Percentiles rank a stretch among this genome's conserved stretches.
Conservation (phyloP, 805 yeast species). For the Yamadazyma olivae region DNA sequence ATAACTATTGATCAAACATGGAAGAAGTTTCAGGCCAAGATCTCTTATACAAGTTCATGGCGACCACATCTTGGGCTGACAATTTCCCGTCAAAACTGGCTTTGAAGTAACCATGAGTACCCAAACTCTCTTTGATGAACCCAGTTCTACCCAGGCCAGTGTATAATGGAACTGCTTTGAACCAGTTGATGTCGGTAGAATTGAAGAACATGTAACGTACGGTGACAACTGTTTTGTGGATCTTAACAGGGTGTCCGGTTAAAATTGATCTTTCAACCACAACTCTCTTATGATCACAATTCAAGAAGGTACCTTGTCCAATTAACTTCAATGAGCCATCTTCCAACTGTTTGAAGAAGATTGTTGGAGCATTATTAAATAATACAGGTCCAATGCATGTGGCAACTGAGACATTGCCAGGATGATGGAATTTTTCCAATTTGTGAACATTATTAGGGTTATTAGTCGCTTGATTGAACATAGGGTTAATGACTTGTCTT, state of each 20-base stretch:
- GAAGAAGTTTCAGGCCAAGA: conserved; percentile 72
- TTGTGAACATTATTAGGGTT: conserved; percentile 85
- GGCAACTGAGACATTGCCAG: conserved; percentile 67
- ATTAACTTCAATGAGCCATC: conserved; percentile 61
- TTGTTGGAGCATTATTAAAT: conserved; percentile 80
- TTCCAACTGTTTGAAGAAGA: conserved; percentile 64
- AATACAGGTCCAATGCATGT: conserved; percentile 85
- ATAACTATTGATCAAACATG: not conserved
- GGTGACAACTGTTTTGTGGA: conserved; percentile 89
- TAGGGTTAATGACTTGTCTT: conserved; percentile 76
- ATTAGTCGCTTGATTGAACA: conserved; percentile 75
- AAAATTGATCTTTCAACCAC: conserved; percentile 84
- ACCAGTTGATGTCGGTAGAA: conserved; percentile 82
- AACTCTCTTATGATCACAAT: conserved; percentile 80
- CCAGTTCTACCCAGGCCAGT: conserved; percentile 94
- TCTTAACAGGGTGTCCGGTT: conserved; percentile 94
- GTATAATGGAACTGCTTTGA: conserved; percentile 87
- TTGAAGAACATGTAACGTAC: conserved; percentile 97
- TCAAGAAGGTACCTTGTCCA: conserved; percentile 88
- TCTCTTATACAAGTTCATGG: conserved; percentile 90
- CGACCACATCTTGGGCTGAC: conserved; percentile 88
- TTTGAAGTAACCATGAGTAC: conserved; percentile 98
- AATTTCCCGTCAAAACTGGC: conserved; percentile 91
- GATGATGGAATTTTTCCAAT: conserved; percentile 78
- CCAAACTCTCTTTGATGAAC: conserved; percentile 89